Evolutionary conservation across 2,329 filamentous ascomycete species (phyloP).

Genomic region (Rhynchosporium secalis): DNA sequence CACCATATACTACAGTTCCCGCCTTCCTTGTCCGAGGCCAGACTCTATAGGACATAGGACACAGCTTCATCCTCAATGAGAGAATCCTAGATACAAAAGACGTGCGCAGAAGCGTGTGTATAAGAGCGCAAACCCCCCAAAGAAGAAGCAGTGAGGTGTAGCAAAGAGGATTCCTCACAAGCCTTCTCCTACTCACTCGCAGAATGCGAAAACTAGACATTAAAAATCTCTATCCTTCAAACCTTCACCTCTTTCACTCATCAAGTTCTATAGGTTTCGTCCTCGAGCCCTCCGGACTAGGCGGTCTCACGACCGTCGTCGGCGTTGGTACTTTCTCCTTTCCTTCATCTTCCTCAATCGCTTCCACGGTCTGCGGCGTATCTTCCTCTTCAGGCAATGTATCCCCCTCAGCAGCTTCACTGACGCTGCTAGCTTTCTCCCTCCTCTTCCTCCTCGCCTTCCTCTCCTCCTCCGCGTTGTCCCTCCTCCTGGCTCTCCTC

Average conservation of each 20-base stretch:
- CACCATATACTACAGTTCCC: conserved; percentile 4
- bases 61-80: not conserved
- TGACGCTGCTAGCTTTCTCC: conserved; percentile 53
- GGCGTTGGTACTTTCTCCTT: conserved; percentile 32
- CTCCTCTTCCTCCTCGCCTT: conserved; percentile 65
- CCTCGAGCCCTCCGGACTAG: conserved; percentile 35
- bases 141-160: not conserved
- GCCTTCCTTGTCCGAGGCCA: not conserved
- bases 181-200: conserved; percentile 2
- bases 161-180: not conserved
- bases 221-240: conserved; percentile 23
- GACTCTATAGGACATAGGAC: not conserved
- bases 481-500: conserved; percentile 54
- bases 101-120: not conserved
- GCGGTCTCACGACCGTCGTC: conserved; percentile 38
- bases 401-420: conserved; percentile 23
- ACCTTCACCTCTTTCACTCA: conserved; percentile 21
- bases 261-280: conserved; percentile 36
- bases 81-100: conserved; percentile 2
- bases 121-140: not conserved
- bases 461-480: conserved; percentile 79
- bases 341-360: conserved; percentile 23
- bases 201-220: conserved; percentile 25
- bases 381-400: conserved; percentile 14
- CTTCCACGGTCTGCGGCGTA: conserved; percentile 18